phyloP scores from a whole-genome alignment of 2,329 filamentous ascomycete genomes.

The Cercospora citrullina region DNA sequence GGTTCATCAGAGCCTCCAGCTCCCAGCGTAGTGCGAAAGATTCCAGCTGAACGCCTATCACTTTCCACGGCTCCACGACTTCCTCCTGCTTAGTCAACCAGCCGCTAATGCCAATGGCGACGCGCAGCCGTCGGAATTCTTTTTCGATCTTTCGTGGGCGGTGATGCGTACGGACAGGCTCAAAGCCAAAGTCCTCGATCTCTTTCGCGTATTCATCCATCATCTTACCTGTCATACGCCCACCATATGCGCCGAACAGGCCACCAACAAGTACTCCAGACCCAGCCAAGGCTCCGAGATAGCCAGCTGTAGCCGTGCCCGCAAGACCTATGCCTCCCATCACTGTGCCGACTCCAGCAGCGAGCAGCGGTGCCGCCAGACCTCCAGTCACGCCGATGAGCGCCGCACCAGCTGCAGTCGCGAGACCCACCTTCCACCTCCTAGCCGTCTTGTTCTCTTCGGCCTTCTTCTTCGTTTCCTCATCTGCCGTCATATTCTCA shows the following conservation, averaged over 20 bases:
- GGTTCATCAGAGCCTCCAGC: slow-evolving; percentile 68
- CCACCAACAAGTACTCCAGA: slow-evolving; percentile 78
- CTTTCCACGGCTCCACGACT: slow-evolving; percentile 74
- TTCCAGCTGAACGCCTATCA: slow-evolving; percentile 71
- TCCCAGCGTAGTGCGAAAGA: slow-evolving; percentile 85
- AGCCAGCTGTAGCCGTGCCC: slow-evolving; percentile 70
- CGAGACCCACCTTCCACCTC: slow-evolving; percentile 81
- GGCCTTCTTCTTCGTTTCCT: slow-evolving; percentile 70
- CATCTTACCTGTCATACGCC: slow-evolving; percentile 78
- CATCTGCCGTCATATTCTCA: slow-evolving; percentile 73
- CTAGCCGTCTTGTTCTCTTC: slow-evolving; percentile 66
- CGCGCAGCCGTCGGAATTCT: slow-evolving; percentile 59
- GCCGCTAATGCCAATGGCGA: slow-evolving; percentile 81
- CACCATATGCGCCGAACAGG: slow-evolving; percentile 88
- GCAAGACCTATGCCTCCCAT: slow-evolving; percentile 22
- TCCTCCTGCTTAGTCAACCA: slow-evolving; percentile 75
- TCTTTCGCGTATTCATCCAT: slow-evolving; percentile 86
- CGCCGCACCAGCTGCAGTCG: slow-evolving; percentile 82
- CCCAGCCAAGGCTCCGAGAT: slow-evolving; percentile 77
- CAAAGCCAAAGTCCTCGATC: slow-evolving; percentile 83
- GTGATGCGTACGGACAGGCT: slow-evolving; percentile 66
- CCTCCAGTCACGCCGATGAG: slow-evolving; percentile 81
- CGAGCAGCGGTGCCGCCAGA: slow-evolving; percentile 73
- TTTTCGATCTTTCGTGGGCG: slow-evolving; percentile 54
- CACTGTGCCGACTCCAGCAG: slow-evolving; percentile 75